Base-by-base conservation (phyloP, 2,329 filamentous ascomycete species). In the Allantophomopsis cytisporea region DNA sequence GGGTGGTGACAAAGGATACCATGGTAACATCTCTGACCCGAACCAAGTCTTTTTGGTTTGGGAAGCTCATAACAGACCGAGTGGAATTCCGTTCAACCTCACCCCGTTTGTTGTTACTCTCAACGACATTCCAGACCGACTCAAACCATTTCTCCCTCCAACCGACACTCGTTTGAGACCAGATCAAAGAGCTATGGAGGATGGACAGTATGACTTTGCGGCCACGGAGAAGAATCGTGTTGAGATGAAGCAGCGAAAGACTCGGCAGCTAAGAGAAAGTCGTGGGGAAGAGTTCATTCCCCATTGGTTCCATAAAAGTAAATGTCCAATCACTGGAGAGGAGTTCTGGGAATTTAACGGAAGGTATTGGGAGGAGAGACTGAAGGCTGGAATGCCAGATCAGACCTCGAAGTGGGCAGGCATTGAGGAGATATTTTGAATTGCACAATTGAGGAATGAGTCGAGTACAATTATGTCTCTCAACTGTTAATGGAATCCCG, bases 101-200 rank as follows among this genome's bases (percentile, higher is more conserved):
- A 98, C 91, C 0, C 89, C 91, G 0, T 96, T 98, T 55, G 91
- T 88, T 12, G 71, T 98, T 42, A 94, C 88, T 0, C 80, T 98
- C 47, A 98, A 98, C 61, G 85, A 88, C 48, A 70, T 95, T 37
- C 82, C 89, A 39, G 84, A 94, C n/a, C 67, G 73, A n/a, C 69
- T 98, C 14, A 66, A 64, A 38, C 74, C 80, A 4, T 76, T 81
- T 62, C 64, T 98, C 13, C 83, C 91, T 31, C 91, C 91, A 1
- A 98, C 91, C 0, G 91, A 98, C 58, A 94, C 89, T 2, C 73
- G 91, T n/a, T 67, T 94, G 23, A 73, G 91, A 21, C 89, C 91
- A 0, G 91, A 98, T 59, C 91, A 98, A 64, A 73, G 91, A 10
- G 91, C 91, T 2, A 98, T 98, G 91, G 91, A 98, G 58, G 88